Evolutionary conservation across 176 grass and related monocot species (phyloP).

Genomic region (Musa schizocarpa): DNA sequence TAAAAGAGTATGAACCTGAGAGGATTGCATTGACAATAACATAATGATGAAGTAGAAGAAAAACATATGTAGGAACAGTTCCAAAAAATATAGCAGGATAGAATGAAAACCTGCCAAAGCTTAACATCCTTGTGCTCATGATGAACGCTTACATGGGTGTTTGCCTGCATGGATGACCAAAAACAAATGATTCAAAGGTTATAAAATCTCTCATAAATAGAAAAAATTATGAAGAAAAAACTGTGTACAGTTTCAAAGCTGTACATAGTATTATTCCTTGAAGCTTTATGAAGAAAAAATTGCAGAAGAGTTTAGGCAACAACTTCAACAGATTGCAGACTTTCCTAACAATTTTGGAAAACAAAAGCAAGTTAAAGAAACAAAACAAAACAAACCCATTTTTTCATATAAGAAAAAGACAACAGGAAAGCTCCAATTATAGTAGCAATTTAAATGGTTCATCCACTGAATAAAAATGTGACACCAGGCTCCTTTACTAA

Average conservation of each 20-base stretch:
- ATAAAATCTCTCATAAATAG: neutral
- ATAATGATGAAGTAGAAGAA: neutral
- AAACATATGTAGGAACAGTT: constrained; percentile 1
- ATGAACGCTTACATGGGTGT: constrained; percentile 96
- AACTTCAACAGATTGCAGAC: neutral
- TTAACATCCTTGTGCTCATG: constrained; percentile 98
- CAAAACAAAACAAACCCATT: neutral
- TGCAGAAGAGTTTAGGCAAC: neutral
- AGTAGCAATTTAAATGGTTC: neutral
- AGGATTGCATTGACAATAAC: constrained; percentile 11
- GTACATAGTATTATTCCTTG: no score
- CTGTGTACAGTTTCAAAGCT: no score
- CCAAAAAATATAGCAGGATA: constrained; percentile 12
- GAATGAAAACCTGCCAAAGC: constrained; percentile 74
- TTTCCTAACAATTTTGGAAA: neutral
- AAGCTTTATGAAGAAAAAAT: no score
- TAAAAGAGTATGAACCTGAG: constrained; percentile 95
- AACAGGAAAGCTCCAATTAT: neutral
- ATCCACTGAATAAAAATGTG: neutral
- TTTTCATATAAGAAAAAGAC: neutral
- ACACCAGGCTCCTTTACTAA: no score
- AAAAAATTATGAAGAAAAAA: no score
- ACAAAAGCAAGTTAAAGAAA: neutral
- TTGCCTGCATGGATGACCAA: constrained; percentile 53
- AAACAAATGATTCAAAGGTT: constrained; percentile 8